phyloP scores from a whole-genome alignment of 768 basidiomycete species.

The Pulveroboletus sp. region DNA sequence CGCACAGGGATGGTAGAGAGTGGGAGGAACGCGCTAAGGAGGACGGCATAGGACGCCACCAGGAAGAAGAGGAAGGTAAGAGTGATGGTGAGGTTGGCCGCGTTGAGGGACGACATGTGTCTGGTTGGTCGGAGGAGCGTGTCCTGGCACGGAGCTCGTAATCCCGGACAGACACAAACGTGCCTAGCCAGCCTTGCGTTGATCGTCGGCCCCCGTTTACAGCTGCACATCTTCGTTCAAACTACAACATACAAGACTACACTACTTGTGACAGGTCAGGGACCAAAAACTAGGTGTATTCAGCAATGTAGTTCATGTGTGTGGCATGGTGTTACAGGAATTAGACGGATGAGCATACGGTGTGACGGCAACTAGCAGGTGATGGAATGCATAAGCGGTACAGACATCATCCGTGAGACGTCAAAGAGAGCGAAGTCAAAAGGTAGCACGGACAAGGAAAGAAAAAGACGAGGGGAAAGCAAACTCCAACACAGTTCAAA shows the following conservation, averaged over 20 bases:
- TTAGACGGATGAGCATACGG: conserved; percentile 30
- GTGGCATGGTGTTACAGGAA: conserved; percentile 27
- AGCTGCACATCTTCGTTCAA: conserved; percentile 15
- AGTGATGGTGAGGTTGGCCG: conserved; percentile 46
- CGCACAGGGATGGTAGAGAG: conserved; percentile 47
- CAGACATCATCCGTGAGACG: conserved; percentile 21
- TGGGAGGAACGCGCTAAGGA: conserved; percentile 63
- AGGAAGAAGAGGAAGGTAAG: conserved; percentile 50
- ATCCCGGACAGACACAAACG: conserved; percentile 24
- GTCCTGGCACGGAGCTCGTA: conserved; percentile 20
- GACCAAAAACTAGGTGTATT: conserved; percentile 16
- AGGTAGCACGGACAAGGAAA: conserved; percentile 1
- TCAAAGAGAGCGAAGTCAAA: conserved; percentile 16
- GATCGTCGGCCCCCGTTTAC: conserved; percentile 9
- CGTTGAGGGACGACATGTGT: conserved; percentile 29
- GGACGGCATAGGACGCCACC: conserved; percentile 55
- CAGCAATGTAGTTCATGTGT: conserved; percentile 9
- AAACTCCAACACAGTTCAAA: conserved; percentile 2
- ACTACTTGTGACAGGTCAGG: conserved; percentile 17
- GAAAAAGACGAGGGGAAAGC: not conserved
- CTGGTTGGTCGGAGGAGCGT: conserved; percentile 11
- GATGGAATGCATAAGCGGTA: conserved; percentile 26
- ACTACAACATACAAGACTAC: conserved; percentile 25
- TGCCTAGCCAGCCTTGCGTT: conserved; percentile 3
- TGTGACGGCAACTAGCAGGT: conserved; percentile 10